Evolutionary conservation across 805 yeast genomes (phyloP), one percentile per base, ranked within the genome.

Genomic region (Jamesozyma hellenica): DNA sequence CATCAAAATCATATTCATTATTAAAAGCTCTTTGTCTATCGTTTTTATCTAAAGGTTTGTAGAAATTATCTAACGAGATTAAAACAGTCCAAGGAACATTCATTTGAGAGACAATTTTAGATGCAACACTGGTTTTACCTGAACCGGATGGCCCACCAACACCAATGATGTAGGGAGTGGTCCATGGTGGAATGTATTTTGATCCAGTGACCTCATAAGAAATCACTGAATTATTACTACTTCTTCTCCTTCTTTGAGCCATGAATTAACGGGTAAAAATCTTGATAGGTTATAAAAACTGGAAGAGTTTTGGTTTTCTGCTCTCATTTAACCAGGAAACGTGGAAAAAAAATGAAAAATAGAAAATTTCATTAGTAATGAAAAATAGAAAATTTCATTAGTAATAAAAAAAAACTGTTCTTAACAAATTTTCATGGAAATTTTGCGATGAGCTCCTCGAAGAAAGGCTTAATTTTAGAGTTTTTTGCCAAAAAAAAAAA

Each of bases 11-110:
- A 54, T 70, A 83, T 46, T 85, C 75, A 48, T 80, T 73, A 10
- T 63, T 54, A 55, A 79, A 82, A 0, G 96, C 97, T 38, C 49
- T 52, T 41, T 65, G 50, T 14, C 82, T 67, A 46, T 84, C 75
- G 32, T 76, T 90, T 2, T 59, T 63, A 1, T 67, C 70, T 48
- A 92, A 66, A 0, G 92, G 92, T 35, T 72, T 76, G 64, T 92
- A 92, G 57, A 90, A 92, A 61, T 90, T 90, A 57, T 92, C 98
- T 64, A 87, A 70, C 1, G 96, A 82, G 16, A 90, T 56, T 41
- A 92, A 66, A 11, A 92, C 90, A 0, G 96, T 85, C 96, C 97
- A 88, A 1, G 97, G 97, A 40, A 85, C 85, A 61, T 85, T 79
- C 43, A 77, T 67, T 45, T 79, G 77, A 40, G 80, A 74, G 38